phyloP scores from a whole-genome alignment of 345 rosid species.

The Aquilaria malaccensis region DNA sequence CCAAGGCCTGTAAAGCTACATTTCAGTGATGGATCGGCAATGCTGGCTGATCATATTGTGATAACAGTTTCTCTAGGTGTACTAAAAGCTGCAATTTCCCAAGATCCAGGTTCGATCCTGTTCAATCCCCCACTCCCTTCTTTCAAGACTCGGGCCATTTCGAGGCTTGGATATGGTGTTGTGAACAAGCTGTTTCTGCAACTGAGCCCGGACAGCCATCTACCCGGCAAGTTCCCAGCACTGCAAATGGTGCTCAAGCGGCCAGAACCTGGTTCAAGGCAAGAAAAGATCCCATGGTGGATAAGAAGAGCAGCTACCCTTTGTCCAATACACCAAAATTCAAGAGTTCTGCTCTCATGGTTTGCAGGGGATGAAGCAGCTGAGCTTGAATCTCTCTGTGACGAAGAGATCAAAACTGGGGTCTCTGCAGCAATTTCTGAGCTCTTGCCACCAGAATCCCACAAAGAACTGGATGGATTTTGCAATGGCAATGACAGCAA shows the following conservation, averaged over 20 bases:
- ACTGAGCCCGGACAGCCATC: conserved; percentile 25
- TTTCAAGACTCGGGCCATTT: conserved; percentile 74
- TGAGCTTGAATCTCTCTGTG: conserved; percentile 64
- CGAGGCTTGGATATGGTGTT: conserved; percentile 81
- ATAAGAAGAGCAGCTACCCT: conserved; percentile 86
- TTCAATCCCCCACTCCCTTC: conserved; percentile 72
- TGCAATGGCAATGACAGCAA: conserved; percentile 32
- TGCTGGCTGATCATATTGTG: conserved; percentile 80
- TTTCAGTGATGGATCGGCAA: conserved; percentile 72
- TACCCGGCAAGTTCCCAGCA: conserved; percentile 38
- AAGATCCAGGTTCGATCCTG: conserved; percentile 34
- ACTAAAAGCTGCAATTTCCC: conserved; percentile 60
- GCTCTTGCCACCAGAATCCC: conserved; percentile 24
- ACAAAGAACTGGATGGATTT: conserved; percentile 8
- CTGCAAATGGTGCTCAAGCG: conserved; percentile 68
- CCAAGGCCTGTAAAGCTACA: conserved; percentile 62
- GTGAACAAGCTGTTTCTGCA: conserved; percentile 88
- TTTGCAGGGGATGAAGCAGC: conserved; percentile 95
- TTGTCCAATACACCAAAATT: conserved; percentile 60
- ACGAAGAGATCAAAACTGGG: conserved; percentile 66
- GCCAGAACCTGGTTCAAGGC: conserved; percentile 44
- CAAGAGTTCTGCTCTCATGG: conserved; percentile 78
- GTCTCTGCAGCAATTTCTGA: conserved; percentile 52
- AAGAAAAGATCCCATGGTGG: conserved; percentile 80
- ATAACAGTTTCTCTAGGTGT: conserved; percentile 91